These are phyloP conservation scores for Sanghuangporus baumii DNA, from an alignment of 1,284 basidiomycete species.

Conservation along the genomic window DNA sequence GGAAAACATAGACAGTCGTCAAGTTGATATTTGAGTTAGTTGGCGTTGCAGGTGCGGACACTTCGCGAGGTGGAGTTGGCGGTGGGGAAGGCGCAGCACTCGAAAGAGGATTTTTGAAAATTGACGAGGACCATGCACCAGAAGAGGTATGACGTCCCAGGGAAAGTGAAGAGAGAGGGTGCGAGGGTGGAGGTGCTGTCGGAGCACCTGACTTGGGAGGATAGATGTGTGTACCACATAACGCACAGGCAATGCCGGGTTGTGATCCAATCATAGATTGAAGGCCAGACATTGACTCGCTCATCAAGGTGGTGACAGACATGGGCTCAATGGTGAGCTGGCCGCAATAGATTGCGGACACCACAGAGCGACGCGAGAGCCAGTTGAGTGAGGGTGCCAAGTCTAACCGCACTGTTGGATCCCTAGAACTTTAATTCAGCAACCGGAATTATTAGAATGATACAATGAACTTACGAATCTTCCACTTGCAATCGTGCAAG, in stretches of 20 bases:
- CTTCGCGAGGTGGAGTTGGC: conserved; percentile 27
- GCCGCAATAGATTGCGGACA: conserved; percentile 81
- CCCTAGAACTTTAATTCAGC: conserved; percentile 40
- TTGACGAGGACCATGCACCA: conserved; percentile 45
- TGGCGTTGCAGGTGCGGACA: conserved; percentile 20
- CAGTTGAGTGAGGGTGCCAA: conserved; percentile 93
- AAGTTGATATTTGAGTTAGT: conserved; percentile 20
- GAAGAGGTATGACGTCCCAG: conserved; percentile 24
- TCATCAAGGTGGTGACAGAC: conserved; percentile 44
- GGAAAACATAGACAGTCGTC: conserved; percentile 53
- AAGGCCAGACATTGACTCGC: conserved; percentile 36
- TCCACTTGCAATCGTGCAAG: conserved; percentile 77
- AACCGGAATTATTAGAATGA: conserved; percentile 1
- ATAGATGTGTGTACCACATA: conserved; percentile 66
- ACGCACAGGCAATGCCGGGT: conserved; percentile 51
- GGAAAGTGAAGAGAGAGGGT: conserved; percentile 21
- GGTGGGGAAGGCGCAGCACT: conserved; percentile 22
- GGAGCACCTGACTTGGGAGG: conserved; percentile 18
- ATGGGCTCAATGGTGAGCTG: conserved; percentile 90
- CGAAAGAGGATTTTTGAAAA: conserved; percentile 50
- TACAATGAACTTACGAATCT: conserved; percentile 68
- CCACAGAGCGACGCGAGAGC: conserved; percentile 84
- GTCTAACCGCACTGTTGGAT: conserved; percentile 89
- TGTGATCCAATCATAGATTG: conserved; percentile 38
- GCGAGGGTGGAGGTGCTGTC: conserved; percentile 17